Evolutionary conservation across 2,329 filamentous ascomycete genomes (phyloP), one percentile per base, ranked within the genome.

Genomic region (Graphilbum fragrans): DNA sequence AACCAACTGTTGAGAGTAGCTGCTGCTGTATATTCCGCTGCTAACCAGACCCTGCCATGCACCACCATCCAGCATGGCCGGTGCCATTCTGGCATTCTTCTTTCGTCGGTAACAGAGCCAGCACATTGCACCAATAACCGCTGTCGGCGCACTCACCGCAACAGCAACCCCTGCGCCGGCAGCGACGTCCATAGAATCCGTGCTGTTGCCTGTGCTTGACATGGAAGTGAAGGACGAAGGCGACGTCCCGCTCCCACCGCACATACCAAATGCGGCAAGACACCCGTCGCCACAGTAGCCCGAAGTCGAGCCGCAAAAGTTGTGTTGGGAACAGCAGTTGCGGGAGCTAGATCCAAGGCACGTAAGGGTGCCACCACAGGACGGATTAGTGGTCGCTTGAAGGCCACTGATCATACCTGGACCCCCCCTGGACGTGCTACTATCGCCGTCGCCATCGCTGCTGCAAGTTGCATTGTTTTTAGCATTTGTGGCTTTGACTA

Each of bases 281-380:
- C 47, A 49, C 27, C 46, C 46, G n/a, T 40, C 39, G 14, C 44
- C 47, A 23, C 47, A 49, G 41, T 48, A 47, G 9, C 41, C 47
- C 31, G 37, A 21, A 7, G 29, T 25, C 18, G 38, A 42, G 23
- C 47, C 47, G 31, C 47, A 49, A 35, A 41, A 49, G 22, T 45
- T 43, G 25, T 43, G 42, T 31, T 38, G 32, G 18, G 45, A 47
- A 29, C 47, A 49, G 46, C 47, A 49, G 37, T 44, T 40, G 35
- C 47, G 45, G n/a, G 39, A 46, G 4, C 20, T 25, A 11, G 41
- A 43, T 19, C 42, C 45, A 3, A 41, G 32, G n/a, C 47, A 49
- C 19, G 42, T 48, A 32, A 40, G 18, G 17, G 9, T 21, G 40
- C 40, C 45, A 35, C 46, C 46, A 41, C 46, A 47, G 23, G 35